Evolutionary conservation across 495 filamentous ascomycete species (phyloP), one percentile per base, ranked within the genome.

Genomic region (Xylaria intraflava): DNA sequence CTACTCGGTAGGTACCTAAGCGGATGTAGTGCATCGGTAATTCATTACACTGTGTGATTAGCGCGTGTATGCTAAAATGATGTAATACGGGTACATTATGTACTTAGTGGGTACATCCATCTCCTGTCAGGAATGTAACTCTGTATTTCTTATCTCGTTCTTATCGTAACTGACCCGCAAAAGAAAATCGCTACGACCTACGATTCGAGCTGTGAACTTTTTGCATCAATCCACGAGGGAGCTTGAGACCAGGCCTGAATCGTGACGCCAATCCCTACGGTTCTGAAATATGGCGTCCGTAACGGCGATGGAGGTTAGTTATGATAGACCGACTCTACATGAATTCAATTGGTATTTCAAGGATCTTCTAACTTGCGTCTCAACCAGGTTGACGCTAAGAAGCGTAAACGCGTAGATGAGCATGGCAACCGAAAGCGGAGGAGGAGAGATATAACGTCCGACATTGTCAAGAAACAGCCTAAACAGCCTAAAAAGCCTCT

Each of bases 341-440:
- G 22, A 2, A 2, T 19, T 8, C 8, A 23, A 2, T 8, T 7
- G n/a, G n/a, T 19, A 16, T 26, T n/a, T 35, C 10, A 11, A 17
- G 2, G 0, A 26, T 36, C 30, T 47, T 42, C 52, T 55, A 49
- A 55, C 45, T 33, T 6, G 19, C 2, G 24, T 27, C 5, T 23
- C 27, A 20, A 29, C 14, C 17, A 55, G 52, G 36, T 27, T 39
- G 29, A 48, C 36, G 52, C 52, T 19, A 59, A 53, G 40, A 64
- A 65, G 44, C 59, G 58, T 14, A 65, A 61, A 42, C 57, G 58
- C 49, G 61, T 53, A 14, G 56, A 58, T 22, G 61, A 66, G 41
- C 42, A 58, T 30, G 44, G 50, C 33, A 65, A 54, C 31, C 58
- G 56, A 53, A 62, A 59, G 35, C 47, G 56, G 54, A 51, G 54